These are phyloP conservation scores for Ceratonia siliqua DNA, from an alignment of 306 rosid species.

Conservation along the genomic window DNA sequence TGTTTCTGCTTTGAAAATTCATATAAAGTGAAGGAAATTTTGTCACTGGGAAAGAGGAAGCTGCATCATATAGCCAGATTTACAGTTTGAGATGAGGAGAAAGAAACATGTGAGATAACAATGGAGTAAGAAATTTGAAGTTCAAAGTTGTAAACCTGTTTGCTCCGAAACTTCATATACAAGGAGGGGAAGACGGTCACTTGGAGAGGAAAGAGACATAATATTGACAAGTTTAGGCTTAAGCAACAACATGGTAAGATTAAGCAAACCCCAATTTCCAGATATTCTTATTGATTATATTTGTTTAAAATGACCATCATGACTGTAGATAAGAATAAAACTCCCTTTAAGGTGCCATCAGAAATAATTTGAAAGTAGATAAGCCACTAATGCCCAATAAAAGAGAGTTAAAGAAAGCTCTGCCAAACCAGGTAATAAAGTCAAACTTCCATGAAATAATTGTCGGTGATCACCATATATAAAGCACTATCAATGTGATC, in stretches of 20 bases:
- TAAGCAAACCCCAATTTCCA: no score
- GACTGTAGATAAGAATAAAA: neutral
- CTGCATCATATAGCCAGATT: conserved; percentile 23
- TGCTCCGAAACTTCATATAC: neutral
- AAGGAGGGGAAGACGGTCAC: neutral
- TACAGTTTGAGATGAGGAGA: conserved; percentile 24
- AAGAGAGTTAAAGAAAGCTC: no score
- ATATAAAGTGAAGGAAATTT: neutral
- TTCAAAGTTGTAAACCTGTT: conserved; percentile 13
- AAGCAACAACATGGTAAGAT: neutral
- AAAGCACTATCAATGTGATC: neutral
- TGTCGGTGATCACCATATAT: neutral
- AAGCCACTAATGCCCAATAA: neutral
- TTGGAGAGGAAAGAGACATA: neutral
- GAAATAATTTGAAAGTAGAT: neutral
- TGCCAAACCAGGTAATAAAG: neutral
- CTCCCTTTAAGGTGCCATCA: neutral
- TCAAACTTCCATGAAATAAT: neutral
- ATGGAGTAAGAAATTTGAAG: conserved; percentile 1
- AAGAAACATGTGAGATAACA: conserved; percentile 16
- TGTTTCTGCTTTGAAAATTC: neutral
- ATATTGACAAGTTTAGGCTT: neutral
- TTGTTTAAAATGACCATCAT: no score
- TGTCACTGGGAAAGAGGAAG: conserved; percentile 2
- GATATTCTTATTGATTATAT: no score